Base-by-base conservation (phyloP, 345 rosid species). In the Punica granatum region DNA sequence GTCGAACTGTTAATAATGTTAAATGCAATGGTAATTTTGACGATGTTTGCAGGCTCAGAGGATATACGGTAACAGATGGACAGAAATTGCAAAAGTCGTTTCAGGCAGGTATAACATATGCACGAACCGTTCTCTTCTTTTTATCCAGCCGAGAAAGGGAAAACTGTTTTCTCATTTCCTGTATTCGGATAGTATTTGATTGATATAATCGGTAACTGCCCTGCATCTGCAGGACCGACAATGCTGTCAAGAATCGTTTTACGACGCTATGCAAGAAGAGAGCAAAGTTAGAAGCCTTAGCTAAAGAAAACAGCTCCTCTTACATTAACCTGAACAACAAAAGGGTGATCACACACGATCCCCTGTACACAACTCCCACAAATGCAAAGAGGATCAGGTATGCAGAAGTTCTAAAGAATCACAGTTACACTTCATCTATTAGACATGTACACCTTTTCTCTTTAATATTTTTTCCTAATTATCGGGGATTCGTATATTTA, bases 11-110 rank as follows among this genome's bases (percentile, higher is more conserved):
- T 12, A 3, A 11, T 51, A 6, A 21, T 6, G 56, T 5, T 49
- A 23, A n/a, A n/a, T 23, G 30, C 58, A 21, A 51, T 10, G 13
- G 28, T 51, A 21, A 7, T 16, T 34, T n/a, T n/a, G n/a, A n/a
- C n/a, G n/a, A 34, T 72, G 72, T 79, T 43, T 73, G 83, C 81
- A 94, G 99, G 98, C 99, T 63, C 99, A 94, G 65, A 89, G 84
- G 72, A 70, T 94, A 76, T 91, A 85, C 76, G 99, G 99, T 48
- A 94, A 94, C 75, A 86, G 97, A 77, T 94, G 99, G 99, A 94
- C 98, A 43, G 97, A 94, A 83, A 94, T 94, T 48, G 97, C 99
- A 68, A 94, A 91, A 83, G 96, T 94, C 84, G 98, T 94, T 78
- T 86, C 98, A 74, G 99, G 99, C 76, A 94, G 99, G 99, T 94